Base-by-base conservation (phyloP, 768 basidiomycete genomes). In the Lanmaoa pseudosensibilis region DNA sequence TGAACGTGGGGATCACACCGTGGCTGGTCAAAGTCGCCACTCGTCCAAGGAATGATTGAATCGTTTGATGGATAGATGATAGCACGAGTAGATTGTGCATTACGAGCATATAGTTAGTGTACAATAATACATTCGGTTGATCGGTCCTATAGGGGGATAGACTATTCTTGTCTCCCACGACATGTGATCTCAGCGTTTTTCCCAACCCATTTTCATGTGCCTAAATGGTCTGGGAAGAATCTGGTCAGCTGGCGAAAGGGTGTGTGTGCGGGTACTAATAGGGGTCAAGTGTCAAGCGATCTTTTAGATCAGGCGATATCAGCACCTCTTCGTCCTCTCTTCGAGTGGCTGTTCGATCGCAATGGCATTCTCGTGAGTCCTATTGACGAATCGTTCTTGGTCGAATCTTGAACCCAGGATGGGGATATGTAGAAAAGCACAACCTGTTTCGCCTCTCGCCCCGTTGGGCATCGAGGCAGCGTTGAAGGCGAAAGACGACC, bases 401-500 rank as follows among this genome's bases (percentile, higher is more conserved):
- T 13, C 21, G 33, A 15, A 16, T 12, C 2, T 25, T 50, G 45
- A 50, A 13, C 2, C 11, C 7, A 16, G 19, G 32, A 45, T 25
- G 32, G 0, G 44, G 34, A 52, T 21, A 16, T 13, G 25, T 41
- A 63, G 47, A 33, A 65, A 59, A n/a, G 69, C 55, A 47, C 79
- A 79, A 60, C 78, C 79, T 16, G 64, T 74, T 15, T 85, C 85
- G 6, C 80, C 81, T 21, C 76, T 84, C 23, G 84, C 81, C 0
- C 85, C 82, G 13, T 73, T 88, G 46, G 87, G 87, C 1, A 84
- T 88, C 46, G 75, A 74, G 13, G 85, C 84, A 12, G 87, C 86
- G 3, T 64, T 83, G 8, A 67, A 72, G 45, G 78, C 77, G 11
- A 74, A 75, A 32, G 64, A 66, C 5, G 70, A 81, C 46, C 62